Evolutionary conservation across 1,284 basidiomycete species (phyloP), one percentile per base, ranked within the genome.

Genomic region (Ceratobasidium sp.): DNA sequence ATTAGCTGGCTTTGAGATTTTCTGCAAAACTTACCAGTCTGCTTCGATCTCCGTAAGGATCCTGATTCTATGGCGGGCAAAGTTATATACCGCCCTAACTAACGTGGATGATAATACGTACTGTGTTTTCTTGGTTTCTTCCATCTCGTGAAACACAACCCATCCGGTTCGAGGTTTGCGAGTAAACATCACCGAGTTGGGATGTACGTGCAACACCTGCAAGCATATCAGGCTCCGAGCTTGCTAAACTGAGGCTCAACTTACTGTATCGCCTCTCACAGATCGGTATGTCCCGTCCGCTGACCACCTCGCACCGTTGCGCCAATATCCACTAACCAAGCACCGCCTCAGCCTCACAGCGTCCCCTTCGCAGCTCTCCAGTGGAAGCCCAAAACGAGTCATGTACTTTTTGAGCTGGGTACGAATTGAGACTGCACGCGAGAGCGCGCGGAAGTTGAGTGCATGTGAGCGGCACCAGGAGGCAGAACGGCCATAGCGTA

Each of bases 111-210:
- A n/a, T 15, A 34, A 45, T 13, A 77, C 89, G 74, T 75, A 92
- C 91, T 92, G 89, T 31, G 86, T 89, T 79, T 96, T 98, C 73
- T 93, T 95, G 0, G 96, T 98, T 78, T 98, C 94, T 74, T 96
- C 87, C 79, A 98, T 90, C 77, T 99, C 96, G 76, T 97, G 94
- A 76, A 91, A 99, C 25, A 99, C 83, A 5, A 98, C 93, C 93
- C 94, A 99, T 10, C 92, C 92, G 0, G 90, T 90, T 17, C 87
- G 83, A 1, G 96, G 92, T 74, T 92, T 93, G 42, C 97, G 83
- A 1, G 94, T 97, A 77, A 99, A 99, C 69, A 98, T 81, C 10
- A 98, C 93, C 1, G 95, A 98, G 12, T 89, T 93, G 0, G 96
- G 97, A 77, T 99, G 96, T 1, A 93, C 91, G 79, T 94, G 87